phyloP scores from a whole-genome alignment of 139 green algal genomes.

The Chlamydomonas incerta region DNA sequence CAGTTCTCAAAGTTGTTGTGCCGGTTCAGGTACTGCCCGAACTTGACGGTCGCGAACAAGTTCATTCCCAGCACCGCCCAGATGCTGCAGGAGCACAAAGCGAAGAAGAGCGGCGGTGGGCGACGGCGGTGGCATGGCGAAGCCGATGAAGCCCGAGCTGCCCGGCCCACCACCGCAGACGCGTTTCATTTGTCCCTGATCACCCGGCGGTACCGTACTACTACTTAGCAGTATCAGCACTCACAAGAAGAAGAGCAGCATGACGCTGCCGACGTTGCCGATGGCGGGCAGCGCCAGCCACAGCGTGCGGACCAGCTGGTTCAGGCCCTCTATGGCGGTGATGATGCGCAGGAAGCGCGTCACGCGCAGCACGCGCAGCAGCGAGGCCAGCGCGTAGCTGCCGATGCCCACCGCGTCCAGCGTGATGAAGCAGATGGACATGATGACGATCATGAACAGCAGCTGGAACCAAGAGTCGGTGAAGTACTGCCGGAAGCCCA shows the following conservation, averaged over 20 bases:
- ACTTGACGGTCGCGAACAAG: constrained; percentile 78
- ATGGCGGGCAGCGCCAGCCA: constrained; percentile 58
- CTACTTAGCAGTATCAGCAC: too few species aligned
- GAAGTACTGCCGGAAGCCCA: constrained; percentile 32
- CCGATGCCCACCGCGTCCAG: constrained; percentile 50
- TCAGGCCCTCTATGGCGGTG: not conserved
- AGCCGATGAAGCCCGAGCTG: too few species aligned
- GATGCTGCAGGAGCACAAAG: constrained; percentile 63
- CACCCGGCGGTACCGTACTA: too few species aligned
- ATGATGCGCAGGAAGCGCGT: constrained; percentile 65
- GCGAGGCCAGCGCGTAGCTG: constrained; percentile 59
- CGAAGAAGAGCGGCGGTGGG: too few species aligned
- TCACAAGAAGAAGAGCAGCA: constrained; percentile 77
- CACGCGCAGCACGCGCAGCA: constrained; percentile 79
- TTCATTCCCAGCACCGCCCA: constrained; percentile 86
- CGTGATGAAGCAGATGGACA: constrained; percentile 8
- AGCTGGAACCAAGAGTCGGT: constrained; percentile 57
- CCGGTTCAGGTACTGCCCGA: constrained; percentile 52
- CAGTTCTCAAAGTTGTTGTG: constrained; percentile 84
- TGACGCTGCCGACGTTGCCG: constrained; percentile 72
- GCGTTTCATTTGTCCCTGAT: too few species aligned
- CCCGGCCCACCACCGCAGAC: too few species aligned
- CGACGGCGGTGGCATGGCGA: too few species aligned
- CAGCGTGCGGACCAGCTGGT: constrained; percentile 77
- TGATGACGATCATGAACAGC: not conserved